Base-by-base conservation (phyloP, 2,329 filamentous ascomycete genomes). In the Colletotrichum sublineola region DNA sequence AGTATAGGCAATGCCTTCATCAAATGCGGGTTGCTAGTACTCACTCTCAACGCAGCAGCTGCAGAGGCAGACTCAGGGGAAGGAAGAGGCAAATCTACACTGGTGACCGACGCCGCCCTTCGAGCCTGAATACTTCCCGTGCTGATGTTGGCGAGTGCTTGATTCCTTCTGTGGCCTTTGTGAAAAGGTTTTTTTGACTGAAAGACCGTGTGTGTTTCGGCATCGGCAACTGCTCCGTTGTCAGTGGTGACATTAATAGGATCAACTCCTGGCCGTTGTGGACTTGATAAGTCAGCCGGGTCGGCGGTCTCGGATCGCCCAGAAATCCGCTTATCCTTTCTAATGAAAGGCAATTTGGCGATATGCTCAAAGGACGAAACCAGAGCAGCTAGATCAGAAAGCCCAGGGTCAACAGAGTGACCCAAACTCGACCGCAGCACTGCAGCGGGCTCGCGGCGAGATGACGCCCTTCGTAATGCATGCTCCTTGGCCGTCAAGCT, bases 1-100 rank as follows among this genome's bases (percentile, higher is more conserved):
- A 88, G 74, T 18, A 84, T 80, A 18, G 87, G 87, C 53, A 88
- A 75, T 31, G 84, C 83, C 76, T 89, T 88, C 86, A 88, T 88
- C 18, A 88, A 78, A 52, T 83, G 83, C 8, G 86, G 85, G 63
- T 86, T 85, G 73, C 85, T 87, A 73, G 84, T 86, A 69, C 85
- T 86, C 50, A 85, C 79, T 63, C 81, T 84, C 24, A 87, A 79
- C 73, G 84, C 80, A 38, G 81, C 81, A 44, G 79, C 80, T 44
- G 85, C 84, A 20, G 85, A 88, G 4, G 87, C 84, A 18, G 86
- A 86, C 57, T 84, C 82, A n/a, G 86, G 86, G 5, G 84, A 83
- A 44, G 86, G 74, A 46, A 86, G 82, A 38, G 62, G 20, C 5
- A 63, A 46, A 15, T 42, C 48, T 15, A 42, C 31, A 9, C 50